These are phyloP conservation scores for Hyphopichia pseudoburtonii DNA, from an alignment of 1,139 yeast species.

Conservation along the genomic window DNA sequence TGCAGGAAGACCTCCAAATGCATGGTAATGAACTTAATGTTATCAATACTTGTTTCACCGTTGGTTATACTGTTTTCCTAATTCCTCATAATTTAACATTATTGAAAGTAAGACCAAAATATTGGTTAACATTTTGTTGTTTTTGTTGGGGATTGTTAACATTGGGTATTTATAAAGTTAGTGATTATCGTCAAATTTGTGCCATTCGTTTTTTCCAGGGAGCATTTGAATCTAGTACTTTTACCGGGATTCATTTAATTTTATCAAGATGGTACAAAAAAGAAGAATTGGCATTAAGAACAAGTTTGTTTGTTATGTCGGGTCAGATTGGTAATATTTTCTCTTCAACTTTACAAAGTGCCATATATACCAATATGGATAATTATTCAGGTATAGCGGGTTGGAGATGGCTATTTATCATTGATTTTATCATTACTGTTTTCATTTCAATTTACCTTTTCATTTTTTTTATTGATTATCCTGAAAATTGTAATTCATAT, in stretches of 20 bases:
- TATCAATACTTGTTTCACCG: conserved; percentile 56
- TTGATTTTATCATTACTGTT: conserved; percentile 36
- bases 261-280: conserved; percentile 56
- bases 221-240: conserved; percentile 54
- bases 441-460: conserved; percentile 57
- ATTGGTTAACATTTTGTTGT: conserved; percentile 56
- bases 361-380: conserved; percentile 33
- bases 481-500: conserved; percentile 29
- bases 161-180: conserved; percentile 47
- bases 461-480: conserved; percentile 58
- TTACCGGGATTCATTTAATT: conserved; percentile 53
- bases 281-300: conserved; percentile 44
- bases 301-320: conserved; percentile 41
- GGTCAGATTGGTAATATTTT: conserved; percentile 55
- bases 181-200: conserved; percentile 44
- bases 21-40: conserved; percentile 48
- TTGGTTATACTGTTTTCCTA: conserved; percentile 60
- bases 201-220: conserved; percentile 57
- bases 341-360: conserved; percentile 36
- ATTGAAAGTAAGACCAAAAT: conserved; percentile 51
- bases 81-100: conserved; percentile 56
- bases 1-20: conserved; percentile 54
- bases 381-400: conserved; percentile 30
- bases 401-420: conserved; percentile 43
- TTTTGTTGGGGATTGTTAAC: conserved; percentile 57